Evolutionary conservation across 768 basidiomycete genomes (phyloP), one percentile per base, ranked within the genome.

Genomic region (Asterophora parasitica): DNA sequence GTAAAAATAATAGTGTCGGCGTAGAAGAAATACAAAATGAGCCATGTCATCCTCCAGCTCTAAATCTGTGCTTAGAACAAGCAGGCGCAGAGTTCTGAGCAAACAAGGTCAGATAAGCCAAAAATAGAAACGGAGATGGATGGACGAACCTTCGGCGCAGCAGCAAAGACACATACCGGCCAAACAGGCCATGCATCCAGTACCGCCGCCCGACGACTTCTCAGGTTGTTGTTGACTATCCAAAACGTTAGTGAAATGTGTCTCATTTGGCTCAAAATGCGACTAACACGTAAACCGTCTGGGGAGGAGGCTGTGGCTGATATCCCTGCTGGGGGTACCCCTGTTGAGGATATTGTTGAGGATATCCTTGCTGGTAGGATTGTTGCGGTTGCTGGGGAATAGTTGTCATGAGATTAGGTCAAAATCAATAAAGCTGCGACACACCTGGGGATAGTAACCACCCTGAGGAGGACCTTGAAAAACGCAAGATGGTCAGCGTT

Each of bases 221-320:
- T 78, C 63, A 64, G 76, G 61, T 60, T 72, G 67, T 60, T 83
- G 81, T 70, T 79, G 76, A n/a, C 68, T 72, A 38, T 15, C 23
- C 2, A 32, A 30, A 23, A 35, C 30, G 26, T 49, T 16, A 36
- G 31, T 32, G 28, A 27, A 30, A n/a, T 5, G 9, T 9, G n/a
- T 6, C 5, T 4, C 20, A 23, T 15, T 33, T 15, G 23, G 11
- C 33, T 42, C 7, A 23, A 40, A n/a, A 16, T 11, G 39, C 8
- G 15, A 30, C 86, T 55, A 60, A 89, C 88, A 89, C 85, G 60
- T 88, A 86, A 44, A 91, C 82, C 0, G 84, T 82, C 62, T 91
- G 88, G 13, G 89, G 88, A n/a, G 52, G 61, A 11, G 70, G 72
- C 44, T 76, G 70, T 8, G 71, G 66, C 37, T 70, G 73, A 54